These are phyloP conservation scores for Taiwanofungus camphoratus DNA, from an alignment of 1,284 basidiomycete genomes.

Conservation along the genomic window DNA sequence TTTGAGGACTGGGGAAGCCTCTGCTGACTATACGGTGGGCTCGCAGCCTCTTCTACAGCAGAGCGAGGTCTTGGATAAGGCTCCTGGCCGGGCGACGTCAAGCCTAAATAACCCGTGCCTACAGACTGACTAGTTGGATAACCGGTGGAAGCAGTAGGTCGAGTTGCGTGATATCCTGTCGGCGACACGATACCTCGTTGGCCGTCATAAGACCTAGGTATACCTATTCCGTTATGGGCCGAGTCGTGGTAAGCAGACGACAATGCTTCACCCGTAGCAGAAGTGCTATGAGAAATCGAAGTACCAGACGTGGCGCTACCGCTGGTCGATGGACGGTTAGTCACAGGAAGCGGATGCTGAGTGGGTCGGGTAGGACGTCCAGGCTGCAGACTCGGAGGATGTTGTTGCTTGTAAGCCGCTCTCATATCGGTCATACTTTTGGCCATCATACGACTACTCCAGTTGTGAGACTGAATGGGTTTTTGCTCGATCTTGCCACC, in stretches of 20 bases:
- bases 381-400: constrained; percentile 34
- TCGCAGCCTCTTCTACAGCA: constrained; percentile 42
- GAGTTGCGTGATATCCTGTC: background rate
- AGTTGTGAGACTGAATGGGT: constrained; percentile 11
- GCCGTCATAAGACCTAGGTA: constrained; percentile 34
- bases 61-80: constrained; percentile 56
- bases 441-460: constrained; percentile 26
- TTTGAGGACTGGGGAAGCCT: constrained; percentile 6
- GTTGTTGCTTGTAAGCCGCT: constrained; percentile 28
- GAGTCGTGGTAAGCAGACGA: constrained; percentile 9
- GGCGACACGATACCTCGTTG: constrained; percentile 18
- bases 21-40: constrained; percentile 33
- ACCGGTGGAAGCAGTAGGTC: constrained; percentile 3
- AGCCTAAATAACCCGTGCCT: background rate
- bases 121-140: constrained; percentile 3
- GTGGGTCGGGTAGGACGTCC: constrained; percentile 18
- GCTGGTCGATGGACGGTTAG: constrained; percentile 20
- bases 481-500: constrained; percentile 17
- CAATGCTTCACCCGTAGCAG: constrained; percentile 9
- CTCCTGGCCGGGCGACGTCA: constrained; percentile 30
- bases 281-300: constrained; percentile 8
- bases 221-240: background rate
- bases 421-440: constrained; percentile 60
- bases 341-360: constrained; percentile 14
- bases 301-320: constrained; percentile 13